A percentile compares a stretch with the other conserved stretches of the same genome.
phyloP scores from a whole-genome alignment of 1,139 yeast genomes.

The Sugiyamaella castrensis region DNA sequence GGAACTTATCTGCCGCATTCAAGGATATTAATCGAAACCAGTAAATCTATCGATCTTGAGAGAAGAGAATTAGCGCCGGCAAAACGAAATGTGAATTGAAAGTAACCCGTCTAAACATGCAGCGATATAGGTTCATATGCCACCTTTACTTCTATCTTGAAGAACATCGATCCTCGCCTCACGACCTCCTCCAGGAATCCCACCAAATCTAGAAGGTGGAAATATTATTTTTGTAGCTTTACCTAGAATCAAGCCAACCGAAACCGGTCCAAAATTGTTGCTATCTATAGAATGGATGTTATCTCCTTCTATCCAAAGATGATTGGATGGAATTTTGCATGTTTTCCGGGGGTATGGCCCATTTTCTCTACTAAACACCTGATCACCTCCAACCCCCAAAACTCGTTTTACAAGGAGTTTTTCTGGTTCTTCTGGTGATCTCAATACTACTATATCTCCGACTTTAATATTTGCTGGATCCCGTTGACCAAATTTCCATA shows the following conservation, averaged over 20 bases:
- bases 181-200: slow-evolving; percentile 33
- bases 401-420: slow-evolving; percentile 72
- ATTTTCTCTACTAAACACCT: slow-evolving; percentile 49
- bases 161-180: slow-evolving; percentile 28
- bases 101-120: neutral
- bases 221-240: slow-evolving; percentile 62
- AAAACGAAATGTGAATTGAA: no score
- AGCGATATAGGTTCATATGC: neutral
- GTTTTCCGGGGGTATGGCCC: slow-evolving; percentile 62
- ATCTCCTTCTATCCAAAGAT: slow-evolving; percentile 94
- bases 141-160: neutral
- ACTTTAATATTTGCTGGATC: slow-evolving; percentile 46
- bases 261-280: slow-evolving; percentile 80
- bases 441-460: slow-evolving; percentile 74
- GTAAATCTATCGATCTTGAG: no score
- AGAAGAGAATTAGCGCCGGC: no score
- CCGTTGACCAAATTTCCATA: slow-evolving; percentile 62
- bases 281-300: slow-evolving; percentile 82
- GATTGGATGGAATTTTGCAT: slow-evolving; percentile 69
- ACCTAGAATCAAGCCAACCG: slow-evolving; percentile 74
- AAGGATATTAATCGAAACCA: no score
- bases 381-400: slow-evolving; percentile 70
- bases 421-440: slow-evolving; percentile 78
- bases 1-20: no score
- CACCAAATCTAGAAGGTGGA: slow-evolving; percentile 57